Conservation (phyloP, 495 filamentous ascomycete species). For the Penicillium dipodomyicola region DNA sequence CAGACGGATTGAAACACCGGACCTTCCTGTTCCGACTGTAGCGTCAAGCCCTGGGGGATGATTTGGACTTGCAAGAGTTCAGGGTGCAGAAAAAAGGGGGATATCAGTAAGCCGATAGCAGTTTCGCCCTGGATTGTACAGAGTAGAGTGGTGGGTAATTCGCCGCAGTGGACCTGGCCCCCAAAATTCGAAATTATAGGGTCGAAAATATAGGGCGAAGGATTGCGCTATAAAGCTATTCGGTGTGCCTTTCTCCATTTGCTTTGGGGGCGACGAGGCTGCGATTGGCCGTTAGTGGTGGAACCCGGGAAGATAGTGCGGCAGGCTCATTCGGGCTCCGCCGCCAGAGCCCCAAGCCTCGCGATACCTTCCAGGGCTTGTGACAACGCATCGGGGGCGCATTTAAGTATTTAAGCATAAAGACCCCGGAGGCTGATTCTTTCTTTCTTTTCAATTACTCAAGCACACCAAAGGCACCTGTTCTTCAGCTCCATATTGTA, state of each 20-base stretch:
- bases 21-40: background rate
- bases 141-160: background rate
- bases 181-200: background rate
- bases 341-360: conserved; percentile 5
- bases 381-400: background rate
- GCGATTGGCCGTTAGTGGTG: background rate
- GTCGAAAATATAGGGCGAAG: background rate
- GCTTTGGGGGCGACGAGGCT: background rate
- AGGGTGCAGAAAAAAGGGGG: background rate
- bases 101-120: background rate
- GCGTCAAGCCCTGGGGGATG: background rate
- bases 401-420: conserved; percentile 7
- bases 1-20: background rate
- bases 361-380: background rate
- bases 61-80: background rate
- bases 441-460: background rate
- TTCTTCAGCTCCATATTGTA: background rate
- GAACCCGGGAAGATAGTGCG: background rate
- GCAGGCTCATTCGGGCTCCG: background rate
- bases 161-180: background rate
- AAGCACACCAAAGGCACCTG: background rate
- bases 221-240: background rate
- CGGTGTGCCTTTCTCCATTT: background rate
- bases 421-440: background rate
- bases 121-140: background rate